phyloP scores from a whole-genome alignment of 805 yeast species.

The Cyberlindnera mycetangii region DNA sequence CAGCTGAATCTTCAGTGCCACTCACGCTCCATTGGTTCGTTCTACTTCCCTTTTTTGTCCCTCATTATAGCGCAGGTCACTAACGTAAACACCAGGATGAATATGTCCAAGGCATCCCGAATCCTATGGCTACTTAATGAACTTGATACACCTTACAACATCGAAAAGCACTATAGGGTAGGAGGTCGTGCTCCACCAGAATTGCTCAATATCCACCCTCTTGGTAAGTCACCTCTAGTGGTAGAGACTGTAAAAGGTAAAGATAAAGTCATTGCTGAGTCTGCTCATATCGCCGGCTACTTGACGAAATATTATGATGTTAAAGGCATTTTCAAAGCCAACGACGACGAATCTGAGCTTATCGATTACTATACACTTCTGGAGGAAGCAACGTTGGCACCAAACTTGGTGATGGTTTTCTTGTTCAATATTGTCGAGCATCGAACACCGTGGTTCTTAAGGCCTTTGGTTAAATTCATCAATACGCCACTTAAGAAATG shows the following conservation, averaged over 20 bases:
- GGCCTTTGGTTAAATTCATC: not conserved
- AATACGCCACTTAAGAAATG: not conserved
- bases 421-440: slow-evolving; percentile 5
- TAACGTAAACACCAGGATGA: not conserved
- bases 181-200: slow-evolving; percentile 6
- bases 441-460: slow-evolving; percentile 29
- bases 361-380: slow-evolving; percentile 51
- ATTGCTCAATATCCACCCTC: slow-evolving; percentile 6
- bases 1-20: no score
- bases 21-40: no score
- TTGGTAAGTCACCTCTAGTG: slow-evolving; percentile 3
- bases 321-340: slow-evolving; percentile 34
- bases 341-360: slow-evolving; percentile 35
- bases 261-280: slow-evolving; percentile 45
- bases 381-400: slow-evolving; percentile 56
- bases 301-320: slow-evolving; percentile 47
- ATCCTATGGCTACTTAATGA: slow-evolving; percentile 8
- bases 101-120: not conserved
- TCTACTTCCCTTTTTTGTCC: no score
- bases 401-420: slow-evolving; percentile 42
- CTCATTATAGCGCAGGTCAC: no score
- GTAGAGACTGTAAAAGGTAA: not conserved
- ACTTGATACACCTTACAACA: slow-evolving; percentile 1
- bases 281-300: slow-evolving; percentile 55
- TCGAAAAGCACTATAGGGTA: slow-evolving; percentile 6